Conservation (phyloP, 192 early-diverging fungal species). For the Spinellus fusiger region DNA sequence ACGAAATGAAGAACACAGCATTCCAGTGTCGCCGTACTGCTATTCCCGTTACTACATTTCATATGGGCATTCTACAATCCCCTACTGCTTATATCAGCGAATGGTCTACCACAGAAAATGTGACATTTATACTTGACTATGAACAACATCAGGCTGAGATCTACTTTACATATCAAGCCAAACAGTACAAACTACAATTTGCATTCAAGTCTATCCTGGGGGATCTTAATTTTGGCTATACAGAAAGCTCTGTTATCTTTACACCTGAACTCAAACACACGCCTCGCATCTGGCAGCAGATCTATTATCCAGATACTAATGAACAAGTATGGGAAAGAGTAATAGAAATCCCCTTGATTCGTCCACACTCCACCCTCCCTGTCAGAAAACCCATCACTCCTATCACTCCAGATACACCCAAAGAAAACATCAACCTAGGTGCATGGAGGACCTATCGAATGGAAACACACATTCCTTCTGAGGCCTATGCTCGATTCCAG, state of each 20-base stretch:
- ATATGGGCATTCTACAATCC: neutral
- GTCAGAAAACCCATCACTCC: too few relatives aligned
- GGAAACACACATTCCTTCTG: neutral
- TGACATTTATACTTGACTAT: neutral
- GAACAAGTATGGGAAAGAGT: too few relatives aligned
- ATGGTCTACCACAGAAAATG: neutral
- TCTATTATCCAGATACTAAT: neutral
- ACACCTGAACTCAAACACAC: neutral
- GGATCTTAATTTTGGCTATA: neutral
- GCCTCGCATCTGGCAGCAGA: neutral
- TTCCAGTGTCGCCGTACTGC: neutral
- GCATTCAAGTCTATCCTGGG: neutral
- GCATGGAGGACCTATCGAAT: slow-evolving; percentile 7
- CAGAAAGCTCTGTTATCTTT: neutral
- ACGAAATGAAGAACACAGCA: neutral
- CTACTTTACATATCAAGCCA: neutral
- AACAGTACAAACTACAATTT: neutral
- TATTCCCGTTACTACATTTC: neutral
- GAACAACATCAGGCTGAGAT: neutral
- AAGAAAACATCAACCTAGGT: neutral
- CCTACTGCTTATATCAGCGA: neutral
- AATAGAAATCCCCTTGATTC: too few relatives aligned
- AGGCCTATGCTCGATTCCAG: neutral
- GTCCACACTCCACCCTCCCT: too few relatives aligned
- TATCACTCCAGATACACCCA: too few relatives aligned